Evolutionary conservation across 2,329 filamentous ascomycete genomes (phyloP).

Genomic region (Iodosphaeria phyllophila): DNA sequence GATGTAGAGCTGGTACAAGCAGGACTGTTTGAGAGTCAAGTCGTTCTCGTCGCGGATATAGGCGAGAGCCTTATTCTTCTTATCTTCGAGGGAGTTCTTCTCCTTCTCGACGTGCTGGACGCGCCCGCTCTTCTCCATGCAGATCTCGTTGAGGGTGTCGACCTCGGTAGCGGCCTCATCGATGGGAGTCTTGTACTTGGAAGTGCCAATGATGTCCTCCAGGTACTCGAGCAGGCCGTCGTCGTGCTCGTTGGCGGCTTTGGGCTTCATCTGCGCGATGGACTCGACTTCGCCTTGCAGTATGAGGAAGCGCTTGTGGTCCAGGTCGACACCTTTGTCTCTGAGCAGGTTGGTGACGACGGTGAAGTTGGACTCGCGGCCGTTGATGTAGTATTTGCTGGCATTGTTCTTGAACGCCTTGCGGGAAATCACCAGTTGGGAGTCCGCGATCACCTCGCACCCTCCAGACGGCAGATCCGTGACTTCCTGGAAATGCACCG

Average conservation of each 20-base stretch:
- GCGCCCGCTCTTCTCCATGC: conserved; percentile 82
- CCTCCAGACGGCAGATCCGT: conserved; percentile 67
- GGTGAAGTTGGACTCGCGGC: conserved; percentile 78
- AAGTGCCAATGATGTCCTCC: conserved; percentile 96
- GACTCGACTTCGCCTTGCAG: conserved; percentile 96
- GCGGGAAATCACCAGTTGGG: conserved; percentile 72
- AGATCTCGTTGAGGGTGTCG: conserved; percentile 84
- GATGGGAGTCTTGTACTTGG: conserved; percentile 93
- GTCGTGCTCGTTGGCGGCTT: conserved; percentile 86
- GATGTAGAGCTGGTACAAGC: conserved; percentile 82
- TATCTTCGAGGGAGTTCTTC: conserved; percentile 79
- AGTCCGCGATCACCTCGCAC: conserved; percentile 62
- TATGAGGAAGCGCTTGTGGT: conserved; percentile 96
- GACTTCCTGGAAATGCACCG: conserved; percentile 91
- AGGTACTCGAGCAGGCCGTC: conserved; percentile 92
- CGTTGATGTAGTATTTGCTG: conserved; percentile 96
- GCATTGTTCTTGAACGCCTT: conserved; percentile 95
- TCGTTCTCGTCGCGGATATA: conserved; percentile 91
- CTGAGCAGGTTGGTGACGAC: conserved; percentile 73
- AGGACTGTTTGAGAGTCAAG: conserved; percentile 70
- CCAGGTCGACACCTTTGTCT: conserved; percentile 79
- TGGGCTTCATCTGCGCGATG: conserved; percentile 98
- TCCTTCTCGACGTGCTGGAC: conserved; percentile 98
- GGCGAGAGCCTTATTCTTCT: conserved; percentile 84
- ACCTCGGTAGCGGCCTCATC: conserved; percentile 85